A percentile compares a stretch with the other conserved stretches of the same genome.
These are phyloP conservation scores for Stropharia rugosoannulata DNA, from an alignment of 768 basidiomycete species.

Conservation along the genomic window DNA sequence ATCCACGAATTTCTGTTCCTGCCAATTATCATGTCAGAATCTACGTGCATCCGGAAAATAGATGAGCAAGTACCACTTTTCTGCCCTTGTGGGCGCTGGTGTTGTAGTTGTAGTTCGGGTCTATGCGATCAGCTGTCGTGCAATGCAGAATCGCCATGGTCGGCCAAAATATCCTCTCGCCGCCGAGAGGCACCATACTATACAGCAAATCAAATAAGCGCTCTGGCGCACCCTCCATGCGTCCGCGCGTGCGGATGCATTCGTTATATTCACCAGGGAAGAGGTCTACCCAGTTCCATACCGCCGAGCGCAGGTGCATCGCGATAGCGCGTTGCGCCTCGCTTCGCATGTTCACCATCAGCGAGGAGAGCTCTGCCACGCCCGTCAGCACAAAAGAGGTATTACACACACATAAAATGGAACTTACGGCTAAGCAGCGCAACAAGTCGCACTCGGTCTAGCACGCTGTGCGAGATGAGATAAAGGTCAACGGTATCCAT, in stretches of 20 bases:
- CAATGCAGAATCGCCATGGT: constrained; percentile 73
- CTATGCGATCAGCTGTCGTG: constrained; percentile 72
- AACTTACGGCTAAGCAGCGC: constrained; percentile 67
- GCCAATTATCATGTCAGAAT: not conserved
- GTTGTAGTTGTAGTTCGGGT: constrained; percentile 50
- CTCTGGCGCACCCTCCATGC: constrained; percentile 80
- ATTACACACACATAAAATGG: not conserved
- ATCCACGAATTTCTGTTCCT: constrained; percentile 63
- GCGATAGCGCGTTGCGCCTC: constrained; percentile 75
- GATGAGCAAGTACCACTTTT: constrained; percentile 29
- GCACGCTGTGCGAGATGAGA: constrained; percentile 73
- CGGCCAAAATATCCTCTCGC: constrained; percentile 71
- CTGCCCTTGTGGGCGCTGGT: constrained; percentile 30
- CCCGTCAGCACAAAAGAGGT: constrained; percentile 1
- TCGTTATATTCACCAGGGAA: constrained; percentile 81
- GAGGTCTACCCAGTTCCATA: constrained; percentile 90
- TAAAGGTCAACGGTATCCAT: constrained; percentile 76
- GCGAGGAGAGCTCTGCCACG: constrained; percentile 67
- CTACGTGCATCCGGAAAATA: not conserved
- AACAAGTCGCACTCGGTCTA: constrained; percentile 68
- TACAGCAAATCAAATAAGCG: constrained; percentile 82
- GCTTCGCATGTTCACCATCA: constrained; percentile 79
- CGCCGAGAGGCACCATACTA: constrained; percentile 42
- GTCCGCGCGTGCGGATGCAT: constrained; percentile 57
- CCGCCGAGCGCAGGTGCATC: constrained; percentile 66